phyloP scores from a whole-genome alignment of 2,329 filamentous ascomycete species.

The Pezicula rhizophila region DNA sequence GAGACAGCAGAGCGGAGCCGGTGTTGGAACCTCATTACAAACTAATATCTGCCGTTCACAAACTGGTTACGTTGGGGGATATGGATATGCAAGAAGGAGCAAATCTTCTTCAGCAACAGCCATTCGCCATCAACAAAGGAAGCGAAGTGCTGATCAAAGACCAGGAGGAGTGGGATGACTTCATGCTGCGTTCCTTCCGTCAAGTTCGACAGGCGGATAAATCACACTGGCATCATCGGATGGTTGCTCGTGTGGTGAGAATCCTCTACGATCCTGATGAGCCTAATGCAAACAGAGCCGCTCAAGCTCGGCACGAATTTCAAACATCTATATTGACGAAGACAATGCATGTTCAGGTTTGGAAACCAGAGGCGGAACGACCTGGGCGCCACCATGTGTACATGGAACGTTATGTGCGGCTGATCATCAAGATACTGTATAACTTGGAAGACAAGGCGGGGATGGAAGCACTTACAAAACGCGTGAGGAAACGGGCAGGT shows the following conservation, averaged over 20 bases:
- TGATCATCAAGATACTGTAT: constrained; percentile 57
- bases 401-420: constrained; percentile 62
- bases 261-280: constrained; percentile 51
- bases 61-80: constrained; percentile 43
- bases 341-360: constrained; percentile 67
- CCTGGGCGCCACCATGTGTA: constrained; percentile 69
- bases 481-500: constrained; percentile 56
- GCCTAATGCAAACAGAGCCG: constrained; percentile 38
- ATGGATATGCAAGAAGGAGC: constrained; percentile 23
- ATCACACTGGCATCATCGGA: constrained; percentile 70
- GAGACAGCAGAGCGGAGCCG: constrained; percentile 54
- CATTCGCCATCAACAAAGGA: constrained; percentile 23
- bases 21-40: constrained; percentile 71
- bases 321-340: constrained; percentile 69
- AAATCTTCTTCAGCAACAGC: constrained; percentile 29
- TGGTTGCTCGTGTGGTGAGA: constrained; percentile 56
- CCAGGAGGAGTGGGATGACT: constrained; percentile 50
- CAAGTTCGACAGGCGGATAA: constrained; percentile 49
- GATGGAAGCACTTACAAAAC: constrained; percentile 57
- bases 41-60: constrained; percentile 60
- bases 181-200: constrained; percentile 41
- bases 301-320: constrained; percentile 57
- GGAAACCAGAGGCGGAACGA: constrained; percentile 66
- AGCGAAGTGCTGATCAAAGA: constrained; percentile 21
- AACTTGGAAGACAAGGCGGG: constrained; percentile 55